Evolutionary conservation across 768 basidiomycete genomes (phyloP).

Genomic region (Psilocybe cyanescens): DNA sequence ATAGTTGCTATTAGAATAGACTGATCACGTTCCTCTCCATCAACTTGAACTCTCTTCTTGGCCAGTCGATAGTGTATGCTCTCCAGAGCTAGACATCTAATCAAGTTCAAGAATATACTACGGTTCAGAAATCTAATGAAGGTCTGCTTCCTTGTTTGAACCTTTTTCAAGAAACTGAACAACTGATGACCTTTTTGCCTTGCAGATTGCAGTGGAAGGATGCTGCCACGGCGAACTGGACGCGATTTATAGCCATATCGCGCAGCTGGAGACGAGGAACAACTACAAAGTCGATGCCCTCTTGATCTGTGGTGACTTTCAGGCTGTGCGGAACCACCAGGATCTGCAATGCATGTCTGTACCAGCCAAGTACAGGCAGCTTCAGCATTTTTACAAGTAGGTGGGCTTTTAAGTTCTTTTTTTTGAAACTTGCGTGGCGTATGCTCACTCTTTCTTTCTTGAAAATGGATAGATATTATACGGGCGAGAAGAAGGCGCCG

Average conservation of each 20-base stretch:
- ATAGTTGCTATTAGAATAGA: background rate
- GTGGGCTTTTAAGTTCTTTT: slow-evolving; percentile 18
- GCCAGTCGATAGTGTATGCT: background rate
- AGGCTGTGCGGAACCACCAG: slow-evolving; percentile 83
- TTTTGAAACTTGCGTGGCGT: background rate
- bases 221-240: slow-evolving; percentile 97
- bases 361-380: slow-evolving; percentile 82
- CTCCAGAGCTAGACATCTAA: background rate
- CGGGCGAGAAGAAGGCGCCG: slow-evolving; percentile 79
- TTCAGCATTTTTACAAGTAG: slow-evolving; percentile 87
- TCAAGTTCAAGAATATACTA: background rate
- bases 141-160: background rate
- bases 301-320: slow-evolving; percentile 95
- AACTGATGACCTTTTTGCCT: background rate
- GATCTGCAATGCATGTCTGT: slow-evolving; percentile 93
- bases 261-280: slow-evolving; percentile 60
- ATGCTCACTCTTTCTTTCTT: background rate
- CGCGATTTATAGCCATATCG: slow-evolving; percentile 78
- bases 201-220: slow-evolving; percentile 88
- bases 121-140: slow-evolving; percentile 1
- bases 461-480: slow-evolving; percentile 71
- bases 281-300: slow-evolving; percentile 79
- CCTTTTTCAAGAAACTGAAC: background rate
- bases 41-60: background rate
- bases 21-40: background rate